These are phyloP conservation scores for Beauveria sp. DNA, from an alignment of 2,329 filamentous ascomycete species.

Conservation along the genomic window DNA sequence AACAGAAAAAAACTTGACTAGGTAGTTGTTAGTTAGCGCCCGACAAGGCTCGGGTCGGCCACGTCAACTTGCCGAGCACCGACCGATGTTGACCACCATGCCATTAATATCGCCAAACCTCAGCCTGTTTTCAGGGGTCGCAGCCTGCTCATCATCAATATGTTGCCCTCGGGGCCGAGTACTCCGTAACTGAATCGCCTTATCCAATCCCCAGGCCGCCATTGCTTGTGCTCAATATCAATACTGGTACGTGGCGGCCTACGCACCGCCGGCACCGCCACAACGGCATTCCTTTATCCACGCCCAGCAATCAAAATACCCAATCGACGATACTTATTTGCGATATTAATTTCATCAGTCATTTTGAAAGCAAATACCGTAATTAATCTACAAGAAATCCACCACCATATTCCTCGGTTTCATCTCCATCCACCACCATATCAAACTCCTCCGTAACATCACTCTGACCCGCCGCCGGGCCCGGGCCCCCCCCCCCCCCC, in stretches of 20 bases:
- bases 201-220: background rate
- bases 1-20: background rate
- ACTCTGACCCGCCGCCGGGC: conserved; percentile 28
- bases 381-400: conserved; percentile 35
- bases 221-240: background rate
- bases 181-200: too few species aligned
- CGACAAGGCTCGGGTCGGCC: background rate
- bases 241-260: background rate
- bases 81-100: background rate
- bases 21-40: background rate
- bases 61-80: background rate
- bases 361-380: background rate
- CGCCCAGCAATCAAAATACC: background rate
- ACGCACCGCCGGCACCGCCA: background rate
- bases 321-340: background rate
- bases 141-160: background rate
- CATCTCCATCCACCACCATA: conserved; percentile 27
- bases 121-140: too few species aligned
- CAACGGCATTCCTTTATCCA: too few species aligned
- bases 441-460: conserved; percentile 37
- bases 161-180: too few species aligned
- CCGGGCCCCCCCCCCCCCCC: too few species aligned
- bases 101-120: background rate
- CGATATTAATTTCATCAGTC: background rate
- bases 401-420: conserved; percentile 36